Evolutionary conservation across 257 asterid species (phyloP).

Genomic region (Henckelia pumila): DNA sequence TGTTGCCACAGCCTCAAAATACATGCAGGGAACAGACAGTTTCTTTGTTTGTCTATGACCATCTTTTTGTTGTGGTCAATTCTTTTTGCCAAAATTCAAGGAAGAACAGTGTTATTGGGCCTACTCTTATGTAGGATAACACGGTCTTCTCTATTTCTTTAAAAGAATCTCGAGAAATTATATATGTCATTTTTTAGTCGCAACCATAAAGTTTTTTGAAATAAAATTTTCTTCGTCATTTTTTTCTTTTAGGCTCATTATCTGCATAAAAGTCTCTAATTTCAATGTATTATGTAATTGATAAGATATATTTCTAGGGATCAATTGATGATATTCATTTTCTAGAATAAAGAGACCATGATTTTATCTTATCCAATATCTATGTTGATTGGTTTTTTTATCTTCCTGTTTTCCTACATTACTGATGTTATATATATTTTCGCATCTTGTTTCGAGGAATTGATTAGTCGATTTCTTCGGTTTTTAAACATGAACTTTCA

Average conservation of each 20-base stretch:
- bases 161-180: not conserved
- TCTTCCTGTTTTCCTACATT: too few relatives aligned
- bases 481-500: too few relatives aligned
- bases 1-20: too few relatives aligned
- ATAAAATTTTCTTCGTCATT: not conserved
- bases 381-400: not conserved
- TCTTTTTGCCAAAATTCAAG: too few relatives aligned
- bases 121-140: not conserved
- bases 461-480: too few relatives aligned
- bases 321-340: too few relatives aligned
- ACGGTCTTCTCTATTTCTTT: conserved; percentile 17
- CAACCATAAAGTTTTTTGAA: not conserved
- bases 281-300: not conserved
- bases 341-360: not conserved
- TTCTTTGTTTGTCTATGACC: too few relatives aligned
- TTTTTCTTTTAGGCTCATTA: conserved; percentile 8
- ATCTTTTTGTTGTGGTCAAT: too few relatives aligned
- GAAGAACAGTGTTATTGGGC: not conserved
- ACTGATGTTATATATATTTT: too few relatives aligned
- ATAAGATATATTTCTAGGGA: not conserved
- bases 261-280: not conserved
- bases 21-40: too few relatives aligned
- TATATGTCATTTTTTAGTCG: not conserved
- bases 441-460: too few relatives aligned
- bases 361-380: not conserved